Conservation (phyloP, 805 yeast genomes). For the Yarrowia sp. region DNA sequence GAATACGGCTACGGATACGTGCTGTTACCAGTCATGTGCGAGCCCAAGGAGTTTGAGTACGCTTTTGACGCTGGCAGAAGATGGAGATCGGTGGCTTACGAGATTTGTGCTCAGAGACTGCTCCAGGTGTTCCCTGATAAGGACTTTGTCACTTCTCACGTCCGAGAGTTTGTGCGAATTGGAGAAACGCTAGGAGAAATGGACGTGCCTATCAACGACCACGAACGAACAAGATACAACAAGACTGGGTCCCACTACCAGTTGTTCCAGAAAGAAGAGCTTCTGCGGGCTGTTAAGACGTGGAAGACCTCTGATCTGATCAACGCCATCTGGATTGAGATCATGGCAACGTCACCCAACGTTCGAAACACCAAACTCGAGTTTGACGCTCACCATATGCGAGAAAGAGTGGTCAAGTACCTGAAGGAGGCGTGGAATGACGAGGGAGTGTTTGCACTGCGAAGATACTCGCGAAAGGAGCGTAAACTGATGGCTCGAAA, state of each 20-base stretch:
- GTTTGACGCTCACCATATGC: constrained; percentile 4
- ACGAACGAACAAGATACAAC: neutral
- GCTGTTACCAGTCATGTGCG: constrained; percentile 22
- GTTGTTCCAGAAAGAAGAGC: constrained; percentile 1
- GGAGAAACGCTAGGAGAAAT: constrained; percentile 17
- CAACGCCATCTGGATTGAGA: constrained; percentile 14
- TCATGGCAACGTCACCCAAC: constrained; percentile 13
- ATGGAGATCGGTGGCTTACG: constrained; percentile 20
- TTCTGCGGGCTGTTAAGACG: neutral
- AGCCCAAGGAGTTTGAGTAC: constrained; percentile 27
- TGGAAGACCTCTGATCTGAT: constrained; percentile 13
- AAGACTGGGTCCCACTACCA: constrained; percentile 6
- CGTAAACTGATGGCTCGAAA: constrained; percentile 19
- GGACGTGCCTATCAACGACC: constrained; percentile 16
- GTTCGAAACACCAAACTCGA: constrained; percentile 26
- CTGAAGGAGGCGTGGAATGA: constrained; percentile 21
- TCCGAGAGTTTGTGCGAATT: constrained; percentile 15
- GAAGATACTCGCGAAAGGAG: constrained; percentile 4
- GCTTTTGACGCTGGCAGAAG: constrained; percentile 21
- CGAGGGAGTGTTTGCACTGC: constrained; percentile 6
- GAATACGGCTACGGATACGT: constrained; percentile 26
- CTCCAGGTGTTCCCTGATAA: constrained; percentile 21
- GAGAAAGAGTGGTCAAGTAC: constrained; percentile 6
- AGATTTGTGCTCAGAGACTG: constrained; percentile 13
- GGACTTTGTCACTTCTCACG: neutral